A percentile compares a stretch with the other conserved stretches of the same genome.
These are phyloP conservation scores for Termitomyces sp. DNA, from an alignment of 768 basidiomycete genomes.

Conservation along the genomic window DNA sequence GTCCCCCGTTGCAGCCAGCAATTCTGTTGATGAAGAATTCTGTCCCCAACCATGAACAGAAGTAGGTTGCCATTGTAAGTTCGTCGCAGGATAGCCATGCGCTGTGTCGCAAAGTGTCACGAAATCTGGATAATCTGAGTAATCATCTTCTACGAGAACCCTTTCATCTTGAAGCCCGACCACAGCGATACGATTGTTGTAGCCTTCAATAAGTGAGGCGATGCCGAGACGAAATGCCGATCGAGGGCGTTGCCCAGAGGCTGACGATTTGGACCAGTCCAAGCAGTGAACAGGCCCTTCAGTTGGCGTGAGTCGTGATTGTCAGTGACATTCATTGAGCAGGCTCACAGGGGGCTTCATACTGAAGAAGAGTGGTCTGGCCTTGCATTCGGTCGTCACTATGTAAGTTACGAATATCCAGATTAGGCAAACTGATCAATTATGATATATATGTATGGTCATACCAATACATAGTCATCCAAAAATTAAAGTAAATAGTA, in stretches of 20 bases:
- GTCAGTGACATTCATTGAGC: background rate
- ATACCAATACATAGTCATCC: too few species aligned
- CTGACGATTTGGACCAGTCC: constrained; percentile 85
- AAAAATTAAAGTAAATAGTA: too few species aligned
- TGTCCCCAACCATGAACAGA: constrained; percentile 63
- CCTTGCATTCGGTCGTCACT: constrained; percentile 40
- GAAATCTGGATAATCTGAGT: constrained; percentile 82
- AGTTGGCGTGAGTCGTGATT: constrained; percentile 8
- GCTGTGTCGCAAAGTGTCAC: constrained; percentile 78
- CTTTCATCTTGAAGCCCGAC: constrained; percentile 81
- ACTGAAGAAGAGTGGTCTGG: constrained; percentile 71
- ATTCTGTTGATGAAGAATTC: constrained; percentile 65
- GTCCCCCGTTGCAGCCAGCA: constrained; percentile 93
- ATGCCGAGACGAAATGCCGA: constrained; percentile 83
- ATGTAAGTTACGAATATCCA: background rate
- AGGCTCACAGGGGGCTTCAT: constrained; percentile 80
- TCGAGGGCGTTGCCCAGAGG: constrained; percentile 70
- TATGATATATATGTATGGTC: too few species aligned
- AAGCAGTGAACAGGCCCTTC: constrained; percentile 83
- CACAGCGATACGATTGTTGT: constrained; percentile 76
- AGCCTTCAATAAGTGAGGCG: constrained; percentile 83
- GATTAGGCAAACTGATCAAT: too few species aligned
- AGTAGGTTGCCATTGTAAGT: constrained; percentile 90
- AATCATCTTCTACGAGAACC: constrained; percentile 83
- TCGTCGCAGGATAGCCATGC: constrained; percentile 92